Base-by-base conservation (phyloP, 1,284 basidiomycete species). In the Cutaneotrichosporon cavernicola region DNA sequence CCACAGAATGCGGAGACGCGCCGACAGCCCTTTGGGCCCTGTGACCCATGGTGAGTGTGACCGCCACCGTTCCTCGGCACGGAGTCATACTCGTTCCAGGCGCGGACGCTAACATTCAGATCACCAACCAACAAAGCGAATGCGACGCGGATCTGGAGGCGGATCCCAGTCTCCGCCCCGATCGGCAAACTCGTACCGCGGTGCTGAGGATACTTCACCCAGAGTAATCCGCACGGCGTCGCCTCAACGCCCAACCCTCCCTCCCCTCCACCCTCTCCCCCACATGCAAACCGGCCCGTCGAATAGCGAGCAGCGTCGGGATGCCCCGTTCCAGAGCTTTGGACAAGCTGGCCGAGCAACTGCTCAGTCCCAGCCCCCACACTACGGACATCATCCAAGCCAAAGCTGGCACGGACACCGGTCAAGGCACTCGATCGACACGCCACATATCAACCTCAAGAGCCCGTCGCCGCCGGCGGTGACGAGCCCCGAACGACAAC, bases 181-280 rank as follows among this genome's bases (percentile, higher is more conserved):
- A 6, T 50, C 58, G 4, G 46, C 58, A 49, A 59, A 59, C 32
- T 50, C 58, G 32, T 56, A 56, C 55, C 55, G 55, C 36, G 55
- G 22, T 21, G 30, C 30, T 9, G 55, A 56, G 21, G 30, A 64
- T 58, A 55, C 63, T 1, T 67, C 66, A 0, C 66, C 66, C 1
- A 63, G 66, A 22, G 56, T 67, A 52, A 67, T 67, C 22, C 63
- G 66, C 47, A 47, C 58, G 6, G 57, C 66, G 5, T 68, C 66
- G 5, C 66, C 66, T 16, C 56, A 62, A 6, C 59, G 66, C 4
- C 61, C 64, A 3, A 53, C 60, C 2, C 53, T 68, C 13, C 66
- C 66, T 9, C 62, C 64, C 5, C 63, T 68, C 30, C 64, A 68
- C 32, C 64, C 66, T 7, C 57, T 65, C 18, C 61, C 64, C 6